phyloP scores from a whole-genome alignment of 805 yeast genomes.

The Blastobotrys terrestris region DNA sequence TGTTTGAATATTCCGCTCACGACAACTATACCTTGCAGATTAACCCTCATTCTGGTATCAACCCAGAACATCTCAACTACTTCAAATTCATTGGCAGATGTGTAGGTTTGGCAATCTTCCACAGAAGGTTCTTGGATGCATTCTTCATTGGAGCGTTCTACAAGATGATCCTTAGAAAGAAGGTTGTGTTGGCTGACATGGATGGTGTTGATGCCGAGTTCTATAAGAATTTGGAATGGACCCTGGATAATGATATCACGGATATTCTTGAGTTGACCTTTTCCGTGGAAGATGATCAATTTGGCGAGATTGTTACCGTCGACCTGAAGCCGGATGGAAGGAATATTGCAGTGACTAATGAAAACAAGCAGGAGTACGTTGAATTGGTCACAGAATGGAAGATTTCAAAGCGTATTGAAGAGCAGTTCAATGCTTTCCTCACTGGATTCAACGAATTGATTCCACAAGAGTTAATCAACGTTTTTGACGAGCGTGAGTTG shows the following conservation, averaged over 20 bases:
- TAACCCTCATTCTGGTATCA: conserved; percentile 93
- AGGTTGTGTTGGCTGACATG: conserved; percentile 93
- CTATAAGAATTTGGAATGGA: conserved; percentile 92
- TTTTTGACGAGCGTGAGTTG: conserved; percentile 94
- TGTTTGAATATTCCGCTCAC: conserved; percentile 95
- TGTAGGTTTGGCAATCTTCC: conserved; percentile 97
- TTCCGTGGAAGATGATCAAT: conserved; percentile 80
- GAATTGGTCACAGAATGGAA: conserved; percentile 95
- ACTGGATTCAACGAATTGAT: conserved; percentile 96
- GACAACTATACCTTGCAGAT: conserved; percentile 97
- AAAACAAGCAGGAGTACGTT: conserved; percentile 90
- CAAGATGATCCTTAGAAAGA: conserved; percentile 94
- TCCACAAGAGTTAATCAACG: conserved; percentile 94
- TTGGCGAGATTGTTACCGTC: conserved; percentile 84
- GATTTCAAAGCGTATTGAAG: conserved; percentile 86
- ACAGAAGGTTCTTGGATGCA: conserved; percentile 94
- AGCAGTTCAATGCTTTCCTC: conserved; percentile 92
- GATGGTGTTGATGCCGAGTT: conserved; percentile 98
- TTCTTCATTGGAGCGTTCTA: conserved; percentile 97
- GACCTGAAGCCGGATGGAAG: conserved; percentile 88
- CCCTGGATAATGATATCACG: conserved; percentile 88
- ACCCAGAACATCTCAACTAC: conserved; percentile 96
- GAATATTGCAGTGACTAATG: conserved; percentile 87
- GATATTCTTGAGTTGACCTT: conserved; percentile 83
- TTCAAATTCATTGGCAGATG: conserved; percentile 98